Conservation (phyloP, 2,329 filamentous ascomycete species). For the Trichoderma harzianum region DNA sequence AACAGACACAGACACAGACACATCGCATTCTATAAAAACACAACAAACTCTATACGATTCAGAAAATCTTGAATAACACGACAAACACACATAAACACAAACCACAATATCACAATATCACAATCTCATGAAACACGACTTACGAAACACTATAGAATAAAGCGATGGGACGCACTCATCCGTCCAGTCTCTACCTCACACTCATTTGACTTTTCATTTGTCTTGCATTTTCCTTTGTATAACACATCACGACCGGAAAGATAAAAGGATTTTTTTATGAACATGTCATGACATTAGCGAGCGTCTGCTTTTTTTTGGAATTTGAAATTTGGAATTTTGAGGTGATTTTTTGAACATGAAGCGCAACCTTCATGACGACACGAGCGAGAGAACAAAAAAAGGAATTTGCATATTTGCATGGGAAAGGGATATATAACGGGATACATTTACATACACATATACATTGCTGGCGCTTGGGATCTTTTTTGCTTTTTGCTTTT, state of each 20-base stretch:
- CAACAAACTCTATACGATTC: not conserved
- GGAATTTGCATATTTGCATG: not conserved
- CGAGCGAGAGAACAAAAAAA: constrained; percentile 2
- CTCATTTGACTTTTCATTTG: constrained; percentile 5
- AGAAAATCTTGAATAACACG: not conserved
- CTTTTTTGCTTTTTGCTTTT: not conserved
- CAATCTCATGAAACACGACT: not conserved
- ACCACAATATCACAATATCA: not conserved
- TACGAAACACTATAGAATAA: constrained; percentile 1
- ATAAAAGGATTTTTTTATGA: not conserved
- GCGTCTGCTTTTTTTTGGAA: constrained; percentile 1
- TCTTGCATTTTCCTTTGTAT: constrained; percentile 2
- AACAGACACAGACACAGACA: not conserved
- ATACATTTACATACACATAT: constrained; percentile 4
- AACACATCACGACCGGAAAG: constrained; percentile 2
- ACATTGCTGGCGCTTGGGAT: constrained; percentile 10
- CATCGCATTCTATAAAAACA: not conserved
- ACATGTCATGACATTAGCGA: not conserved
- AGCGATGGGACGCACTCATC: not conserved
- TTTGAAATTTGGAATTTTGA: not conserved
- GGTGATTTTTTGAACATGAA: not conserved
- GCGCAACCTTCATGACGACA: constrained; percentile 4
- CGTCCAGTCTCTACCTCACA: constrained; percentile 10
- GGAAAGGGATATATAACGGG: constrained; percentile 6
- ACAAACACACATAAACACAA: not conserved